Base-by-base conservation (phyloP, 2,329 filamentous ascomycete genomes). In the Ambrosiella cleistominuta region DNA sequence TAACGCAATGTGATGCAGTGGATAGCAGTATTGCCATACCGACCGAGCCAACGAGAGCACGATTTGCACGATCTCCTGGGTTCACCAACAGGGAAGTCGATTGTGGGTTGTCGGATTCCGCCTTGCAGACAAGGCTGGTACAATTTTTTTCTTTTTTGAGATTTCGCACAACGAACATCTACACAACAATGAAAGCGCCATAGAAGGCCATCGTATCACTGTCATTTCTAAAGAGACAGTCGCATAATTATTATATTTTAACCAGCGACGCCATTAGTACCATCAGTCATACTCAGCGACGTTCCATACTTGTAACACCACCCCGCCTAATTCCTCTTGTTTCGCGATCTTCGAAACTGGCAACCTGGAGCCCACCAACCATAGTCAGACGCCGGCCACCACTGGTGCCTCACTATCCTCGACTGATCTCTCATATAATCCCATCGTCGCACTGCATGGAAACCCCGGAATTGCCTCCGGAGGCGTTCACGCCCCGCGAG, bases 401-500 rank as follows among this genome's bases (percentile, higher is more conserved):
- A 42, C n/a, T 9, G 39, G 11, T 7, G 39, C 39, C 5, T 42
- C 40, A 52, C 36, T 36, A 51, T 51, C 38, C 58, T n/a, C 5
- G 15, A n/a, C 40, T 47, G 6, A 50, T 44, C 35, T 19, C 47
- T 35, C 19, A 27, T 2, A 27, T 27, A 27, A 27, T 19, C 11
- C 11, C 47, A 35, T 19, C n/a, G 3, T 49, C 12, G 58, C 17
- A 58, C 56, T 58, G 56, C 15, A 61, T 61, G 59, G 59, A 61
- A 39, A 44, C 59, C n/a, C 56, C 59, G 13, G 59, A 61, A 58
- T 47, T 61, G 15, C 59, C 56, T 19, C 59, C 60, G 35, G 60
- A 61, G 60, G 75, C 77, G 66, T 90, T 93, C 72, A 91, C 88
- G 67, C 80, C 84, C 64, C 85, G 94, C 74, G 89, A 95, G 77